Percentiles rank a stretch among this genome's conserved stretches.
These are phyloP conservation scores for Pestalotiopsis sp. DNA, from an alignment of 2,329 filamentous ascomycete species.

Conservation along the genomic window DNA sequence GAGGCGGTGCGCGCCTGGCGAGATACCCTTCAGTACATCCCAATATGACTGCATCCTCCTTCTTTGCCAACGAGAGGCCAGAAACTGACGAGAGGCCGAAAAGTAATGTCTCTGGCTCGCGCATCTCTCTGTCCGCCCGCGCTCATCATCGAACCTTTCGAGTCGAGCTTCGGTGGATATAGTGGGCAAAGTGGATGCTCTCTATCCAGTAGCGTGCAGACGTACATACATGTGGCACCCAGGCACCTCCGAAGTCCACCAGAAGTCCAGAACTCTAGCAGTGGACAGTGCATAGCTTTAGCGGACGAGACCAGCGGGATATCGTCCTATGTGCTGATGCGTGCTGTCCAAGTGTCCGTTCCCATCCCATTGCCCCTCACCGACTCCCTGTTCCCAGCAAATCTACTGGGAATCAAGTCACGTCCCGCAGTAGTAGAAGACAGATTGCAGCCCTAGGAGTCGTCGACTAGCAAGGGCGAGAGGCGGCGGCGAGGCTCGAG, in stretches of 20 bases:
- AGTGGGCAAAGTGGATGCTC: constrained; percentile 7
- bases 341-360: not conserved
- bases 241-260: not conserved
- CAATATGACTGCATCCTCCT: not conserved
- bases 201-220: constrained; percentile 4
- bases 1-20: not conserved
- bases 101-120: not conserved
- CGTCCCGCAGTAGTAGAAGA: not conserved
- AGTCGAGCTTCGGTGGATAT: constrained; percentile 4
- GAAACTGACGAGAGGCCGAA: not conserved
- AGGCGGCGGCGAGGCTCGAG: not conserved
- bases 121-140: not conserved
- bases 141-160: not conserved
- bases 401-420: not conserved
- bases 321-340: not conserved
- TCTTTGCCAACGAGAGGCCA: not conserved
- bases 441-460: not conserved
- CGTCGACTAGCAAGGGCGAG: not conserved
- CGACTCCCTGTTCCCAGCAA: constrained; percentile 4
- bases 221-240: constrained; percentile 10
- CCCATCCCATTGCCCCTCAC: constrained; percentile 1
- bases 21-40: not conserved
- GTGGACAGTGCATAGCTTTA: not conserved
- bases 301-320: not conserved
- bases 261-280: constrained; percentile 5